A percentile compares a stretch with the other conserved stretches of the same genome.
These are phyloP conservation scores for Ganoderma lucidum DNA, from an alignment of 1,284 basidiomycete species.

Conservation along the genomic window DNA sequence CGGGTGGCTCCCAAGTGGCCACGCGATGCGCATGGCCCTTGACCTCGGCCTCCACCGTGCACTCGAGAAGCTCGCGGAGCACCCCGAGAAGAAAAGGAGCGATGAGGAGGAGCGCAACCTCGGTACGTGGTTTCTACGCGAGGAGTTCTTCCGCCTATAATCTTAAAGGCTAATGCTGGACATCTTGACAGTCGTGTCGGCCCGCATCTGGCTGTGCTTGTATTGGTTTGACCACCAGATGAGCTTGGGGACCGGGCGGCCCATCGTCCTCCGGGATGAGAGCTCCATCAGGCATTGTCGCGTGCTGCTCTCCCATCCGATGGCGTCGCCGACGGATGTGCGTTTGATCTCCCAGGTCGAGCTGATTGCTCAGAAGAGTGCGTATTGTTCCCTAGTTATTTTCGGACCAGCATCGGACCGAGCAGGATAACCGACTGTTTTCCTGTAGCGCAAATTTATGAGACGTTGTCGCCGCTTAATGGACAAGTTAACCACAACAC, in stretches of 20 bases:
- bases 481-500: slow-evolving; percentile 89
- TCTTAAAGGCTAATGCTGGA: background rate
- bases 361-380: slow-evolving; percentile 91
- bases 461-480: slow-evolving; percentile 86
- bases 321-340: slow-evolving; percentile 90
- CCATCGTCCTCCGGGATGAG: slow-evolving; percentile 89
- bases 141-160: no score
- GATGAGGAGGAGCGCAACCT: slow-evolving; percentile 90
- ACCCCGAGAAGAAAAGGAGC: slow-evolving; percentile 64
- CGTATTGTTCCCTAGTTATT: slow-evolving; percentile 28
- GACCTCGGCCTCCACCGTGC: slow-evolving; percentile 92
- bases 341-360: slow-evolving; percentile 89
- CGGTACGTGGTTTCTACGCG: slow-evolving; percentile 51
- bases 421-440: slow-evolving; percentile 17
- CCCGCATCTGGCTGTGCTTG: slow-evolving; percentile 92
- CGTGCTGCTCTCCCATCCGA: slow-evolving; percentile 80
- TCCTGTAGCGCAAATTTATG: slow-evolving; percentile 83
- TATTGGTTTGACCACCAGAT: slow-evolving; percentile 96
- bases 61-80: slow-evolving; percentile 88
- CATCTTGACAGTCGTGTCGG: slow-evolving; percentile 75
- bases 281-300: slow-evolving; percentile 87
- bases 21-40: slow-evolving; percentile 94
- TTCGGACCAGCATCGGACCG: background rate
- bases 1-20: slow-evolving; percentile 91
- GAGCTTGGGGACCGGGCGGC: slow-evolving; percentile 90